Evolutionary conservation across 1,284 basidiomycete genomes (phyloP), one percentile per base, ranked within the genome.

Genomic region (Ganoderma lingzhi): DNA sequence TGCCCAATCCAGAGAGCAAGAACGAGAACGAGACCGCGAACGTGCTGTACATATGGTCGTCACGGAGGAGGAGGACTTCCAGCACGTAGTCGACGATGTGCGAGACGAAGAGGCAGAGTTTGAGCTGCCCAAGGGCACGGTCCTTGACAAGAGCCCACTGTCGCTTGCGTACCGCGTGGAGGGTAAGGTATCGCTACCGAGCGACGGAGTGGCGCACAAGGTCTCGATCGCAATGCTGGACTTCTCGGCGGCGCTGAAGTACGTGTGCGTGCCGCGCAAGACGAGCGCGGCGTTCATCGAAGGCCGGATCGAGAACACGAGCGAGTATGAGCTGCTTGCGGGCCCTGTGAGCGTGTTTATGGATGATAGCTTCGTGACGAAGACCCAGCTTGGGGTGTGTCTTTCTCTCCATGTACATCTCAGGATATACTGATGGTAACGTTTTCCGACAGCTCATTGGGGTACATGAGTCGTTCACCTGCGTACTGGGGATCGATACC

Each of bases 401-500:
- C 2, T 55, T 60, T 35, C 14, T 12, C 10, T 39, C 39, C 8
- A 9, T 4, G 5, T 35, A 12, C 15, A 19, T 15, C 28, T 51
- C n/a, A 48, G 10, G 45, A 39, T 10, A 23, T 12, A 3, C 9
- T 28, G n/a, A 12, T 12, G 2, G 2, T 51, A 3, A 51, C 23
- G n/a, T 3, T 19, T 17, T n/a, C 51, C n/a, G 30, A 12, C 8
- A 35, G 35, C 35, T 35, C 42, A 17, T 17, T 88, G 87, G 9
- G 35, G 35, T 35, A 35, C 35, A 35, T 0, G 87, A 88, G 65
- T 82, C 79, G 14, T 89, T 90, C 79, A 76, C 79, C 35, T 88
- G 87, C 78, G 85, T 86, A 3, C 83, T 90, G n/a, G 88, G 88
- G 32, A 78, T 83, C 45, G 88, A 90, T 76, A 73, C 84, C 3